Evolutionary conservation across 2,329 filamentous ascomycete species (phyloP).

Genomic region (Akanthomyces uredinophilus): DNA sequence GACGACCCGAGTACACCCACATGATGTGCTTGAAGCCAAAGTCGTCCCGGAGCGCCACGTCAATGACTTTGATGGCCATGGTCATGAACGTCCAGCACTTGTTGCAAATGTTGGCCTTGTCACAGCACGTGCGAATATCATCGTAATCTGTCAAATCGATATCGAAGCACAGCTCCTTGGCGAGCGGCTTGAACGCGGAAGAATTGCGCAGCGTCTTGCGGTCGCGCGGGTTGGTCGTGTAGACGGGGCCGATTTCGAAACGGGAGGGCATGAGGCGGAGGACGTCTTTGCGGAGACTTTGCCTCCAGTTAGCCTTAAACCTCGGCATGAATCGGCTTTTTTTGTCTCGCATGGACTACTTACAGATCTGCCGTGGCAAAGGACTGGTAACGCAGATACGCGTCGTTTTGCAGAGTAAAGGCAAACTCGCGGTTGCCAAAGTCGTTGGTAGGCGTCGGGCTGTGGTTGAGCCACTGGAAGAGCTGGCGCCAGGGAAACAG

Average conservation of each 20-base stretch:
- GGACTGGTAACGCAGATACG: conserved; percentile 86
- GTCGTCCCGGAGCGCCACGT: conserved; percentile 81
- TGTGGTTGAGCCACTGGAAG: conserved; percentile 98
- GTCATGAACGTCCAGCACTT: conserved; percentile 98
- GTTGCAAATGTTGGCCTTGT: conserved; percentile 84
- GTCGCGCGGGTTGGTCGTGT: conserved; percentile 88
- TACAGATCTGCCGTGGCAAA: conserved; percentile 51
- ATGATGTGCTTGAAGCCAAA: conserved; percentile 96
- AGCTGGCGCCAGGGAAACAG: conserved; percentile 91
- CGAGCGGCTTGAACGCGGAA: conserved; percentile 75
- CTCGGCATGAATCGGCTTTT: neutral
- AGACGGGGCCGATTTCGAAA: conserved; percentile 98
- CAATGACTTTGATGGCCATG: conserved; percentile 94
- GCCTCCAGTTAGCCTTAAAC: conserved; percentile 8
- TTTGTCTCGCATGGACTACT: conserved; percentile 11
- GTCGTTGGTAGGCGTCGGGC: conserved; percentile 76
- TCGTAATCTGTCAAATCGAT: conserved; percentile 99
- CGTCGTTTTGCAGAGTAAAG: conserved; percentile 88
- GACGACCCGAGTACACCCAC: conserved; percentile 96
- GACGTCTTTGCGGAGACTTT: conserved; percentile 78
- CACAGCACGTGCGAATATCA: conserved; percentile 90
- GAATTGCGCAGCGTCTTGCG: conserved; percentile 80
- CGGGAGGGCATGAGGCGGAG: conserved; percentile 81
- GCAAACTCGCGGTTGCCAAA: conserved; percentile 94
- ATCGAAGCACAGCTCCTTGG: conserved; percentile 97